Evolutionary conservation across 768 basidiomycete genomes (phyloP).

Genomic region (Tulasnella sp.): DNA sequence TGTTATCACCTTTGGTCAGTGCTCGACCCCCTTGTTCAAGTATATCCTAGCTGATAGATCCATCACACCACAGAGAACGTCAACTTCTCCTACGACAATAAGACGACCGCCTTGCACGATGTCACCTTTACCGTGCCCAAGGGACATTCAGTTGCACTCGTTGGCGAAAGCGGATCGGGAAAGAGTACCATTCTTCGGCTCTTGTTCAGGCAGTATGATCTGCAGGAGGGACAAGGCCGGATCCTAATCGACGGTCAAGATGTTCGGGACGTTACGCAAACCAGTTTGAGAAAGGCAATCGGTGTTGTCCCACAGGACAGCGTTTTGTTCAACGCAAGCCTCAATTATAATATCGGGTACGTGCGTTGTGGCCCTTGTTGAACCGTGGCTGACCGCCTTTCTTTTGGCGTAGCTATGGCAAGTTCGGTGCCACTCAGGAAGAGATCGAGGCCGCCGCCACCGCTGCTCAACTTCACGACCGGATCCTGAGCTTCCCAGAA

Average conservation of each 20-base stretch:
- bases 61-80: conserved; percentile 52
- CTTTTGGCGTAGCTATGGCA: conserved; percentile 49
- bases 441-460: conserved; percentile 70
- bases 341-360: conserved; percentile 61
- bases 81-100: conserved; percentile 69
- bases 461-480: conserved; percentile 79
- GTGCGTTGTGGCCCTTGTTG: conserved; percentile 19
- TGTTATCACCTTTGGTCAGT: conserved; percentile 76
- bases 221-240: conserved; percentile 61
- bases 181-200: conserved; percentile 80
- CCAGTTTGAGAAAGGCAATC: conserved; percentile 63
- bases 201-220: conserved; percentile 86
- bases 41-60: background rate
- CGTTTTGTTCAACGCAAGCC: conserved; percentile 57
- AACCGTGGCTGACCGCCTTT: background rate
- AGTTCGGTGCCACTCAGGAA: conserved; percentile 52
- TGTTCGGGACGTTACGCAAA: conserved; percentile 76
- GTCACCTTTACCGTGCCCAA: conserved; percentile 84
- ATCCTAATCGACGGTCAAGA: conserved; percentile 81
- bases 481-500: conserved; percentile 72
- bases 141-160: conserved; percentile 77
- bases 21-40: background rate
- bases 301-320: conserved; percentile 86
- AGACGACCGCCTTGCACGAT: conserved; percentile 54
- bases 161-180: conserved; percentile 70